Conservation (phyloP, 495 filamentous ascomycete genomes). For the Cryomyces minteri region DNA sequence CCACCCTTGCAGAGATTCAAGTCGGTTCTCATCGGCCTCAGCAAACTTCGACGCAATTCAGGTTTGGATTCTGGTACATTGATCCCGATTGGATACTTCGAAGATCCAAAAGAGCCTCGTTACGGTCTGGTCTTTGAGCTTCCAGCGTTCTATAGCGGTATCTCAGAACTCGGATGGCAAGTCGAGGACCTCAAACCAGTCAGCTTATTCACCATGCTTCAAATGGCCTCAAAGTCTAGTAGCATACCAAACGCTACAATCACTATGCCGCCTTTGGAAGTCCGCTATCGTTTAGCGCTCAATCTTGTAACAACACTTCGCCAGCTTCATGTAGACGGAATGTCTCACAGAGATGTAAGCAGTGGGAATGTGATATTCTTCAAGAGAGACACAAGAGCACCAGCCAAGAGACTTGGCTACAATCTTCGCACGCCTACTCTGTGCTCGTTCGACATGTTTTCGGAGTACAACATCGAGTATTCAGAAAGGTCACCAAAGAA, state of each 20-base stretch:
- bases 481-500: conserved; percentile 19
- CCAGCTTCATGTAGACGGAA: conserved; percentile 53
- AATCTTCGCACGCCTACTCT: conserved; percentile 53
- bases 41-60: conserved; percentile 23
- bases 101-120: conserved; percentile 57
- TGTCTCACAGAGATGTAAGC: conserved; percentile 66
- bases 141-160: conserved; percentile 33
- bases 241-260: conserved; percentile 29
- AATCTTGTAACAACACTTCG: conserved; percentile 61
- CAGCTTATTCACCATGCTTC: conserved; percentile 37
- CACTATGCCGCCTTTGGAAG: conserved; percentile 39
- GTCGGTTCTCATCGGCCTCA: conserved; percentile 35
- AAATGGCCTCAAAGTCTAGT: conserved; percentile 24
- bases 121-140: conserved; percentile 74
- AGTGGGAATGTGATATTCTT: conserved; percentile 69
- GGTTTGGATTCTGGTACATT: no score
- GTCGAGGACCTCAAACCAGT: conserved; percentile 23
- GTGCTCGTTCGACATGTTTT: conserved; percentile 67
- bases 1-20: conserved; percentile 47
- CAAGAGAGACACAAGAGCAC: conserved; percentile 23
- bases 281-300: conserved; percentile 67
- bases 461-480: conserved; percentile 35
- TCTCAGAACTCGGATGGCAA: conserved; percentile 28
- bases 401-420: not conserved
- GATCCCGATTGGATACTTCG: conserved; percentile 49